These are phyloP conservation scores for Dendrobium nobile DNA, from an alignment of 106 monocot genomes.

Conservation along the genomic window DNA sequence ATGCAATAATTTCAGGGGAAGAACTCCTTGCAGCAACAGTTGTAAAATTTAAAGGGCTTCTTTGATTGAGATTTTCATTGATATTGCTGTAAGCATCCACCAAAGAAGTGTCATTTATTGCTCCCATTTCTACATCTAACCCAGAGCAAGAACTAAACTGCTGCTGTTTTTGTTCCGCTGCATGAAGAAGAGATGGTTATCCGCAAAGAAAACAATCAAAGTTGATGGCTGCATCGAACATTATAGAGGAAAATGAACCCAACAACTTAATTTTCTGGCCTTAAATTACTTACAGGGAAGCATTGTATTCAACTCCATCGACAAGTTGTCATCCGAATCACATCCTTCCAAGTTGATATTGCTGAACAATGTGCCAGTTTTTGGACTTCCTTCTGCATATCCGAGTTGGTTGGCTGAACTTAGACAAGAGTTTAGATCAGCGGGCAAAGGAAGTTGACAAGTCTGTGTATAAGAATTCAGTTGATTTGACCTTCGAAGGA, in stretches of 20 bases:
- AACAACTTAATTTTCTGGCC: not conserved
- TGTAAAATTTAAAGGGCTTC: not conserved
- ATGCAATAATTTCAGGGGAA: not conserved
- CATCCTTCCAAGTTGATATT: not conserved
- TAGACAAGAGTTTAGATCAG: not conserved
- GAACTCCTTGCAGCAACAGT: not conserved
- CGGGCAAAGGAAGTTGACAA: not conserved
- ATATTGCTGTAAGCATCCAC: not conserved
- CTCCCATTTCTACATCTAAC: not conserved
- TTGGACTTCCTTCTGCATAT: not conserved
- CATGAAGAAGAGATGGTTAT: not conserved
- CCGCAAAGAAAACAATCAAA: not conserved
- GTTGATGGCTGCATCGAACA: not conserved
- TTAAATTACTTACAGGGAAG: not conserved
- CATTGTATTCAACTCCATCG: not conserved
- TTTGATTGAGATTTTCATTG: not conserved
- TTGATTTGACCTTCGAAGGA: not conserved
- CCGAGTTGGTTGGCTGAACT: not conserved
- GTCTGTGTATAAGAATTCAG: slow-evolving; percentile 1
- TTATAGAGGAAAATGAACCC: not conserved
- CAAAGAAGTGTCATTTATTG: not conserved
- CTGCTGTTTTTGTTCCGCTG: slow-evolving; percentile 3
- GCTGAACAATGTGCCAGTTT: not conserved
- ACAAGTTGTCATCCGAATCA: not conserved
- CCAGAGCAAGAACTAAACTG: not conserved